phyloP scores from a whole-genome alignment of 768 basidiomycete species.

The Solioccasus polychromus region DNA sequence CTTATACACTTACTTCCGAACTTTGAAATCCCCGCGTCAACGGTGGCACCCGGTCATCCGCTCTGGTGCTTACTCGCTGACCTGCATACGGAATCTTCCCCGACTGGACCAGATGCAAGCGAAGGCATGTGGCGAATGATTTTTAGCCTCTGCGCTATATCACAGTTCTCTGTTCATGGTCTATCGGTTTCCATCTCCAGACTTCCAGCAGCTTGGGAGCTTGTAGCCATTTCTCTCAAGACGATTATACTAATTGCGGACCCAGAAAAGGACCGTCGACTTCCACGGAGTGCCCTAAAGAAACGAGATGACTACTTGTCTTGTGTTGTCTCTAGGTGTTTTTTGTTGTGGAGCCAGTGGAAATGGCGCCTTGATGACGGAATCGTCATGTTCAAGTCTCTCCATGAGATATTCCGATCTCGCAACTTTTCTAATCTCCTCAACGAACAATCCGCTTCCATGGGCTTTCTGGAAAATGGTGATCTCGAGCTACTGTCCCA shows the following conservation, averaged over 20 bases:
- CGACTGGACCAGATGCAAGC: conserved; percentile 43
- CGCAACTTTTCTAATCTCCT: conserved; percentile 74
- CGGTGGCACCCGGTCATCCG: conserved; percentile 26
- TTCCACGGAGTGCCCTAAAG: conserved; percentile 38
- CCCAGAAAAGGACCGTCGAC: conserved; percentile 38
- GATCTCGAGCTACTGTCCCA: conserved; percentile 52
- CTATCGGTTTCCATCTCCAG: conserved; percentile 36
- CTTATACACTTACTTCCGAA: conserved; percentile 55
- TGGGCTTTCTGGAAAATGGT: conserved; percentile 60
- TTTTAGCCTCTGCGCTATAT: conserved; percentile 68
- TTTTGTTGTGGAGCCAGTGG: conserved; percentile 74
- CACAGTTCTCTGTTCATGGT: conserved; percentile 71
- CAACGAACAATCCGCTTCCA: conserved; percentile 61
- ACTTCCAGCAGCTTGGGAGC: conserved; percentile 62
- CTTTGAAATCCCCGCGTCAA: conserved; percentile 18
- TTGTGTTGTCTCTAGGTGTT: conserved; percentile 67
- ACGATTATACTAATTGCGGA: conserved; percentile 56
- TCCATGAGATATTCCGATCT: conserved; percentile 72
- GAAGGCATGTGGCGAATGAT: conserved; percentile 74
- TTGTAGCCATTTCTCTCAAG: conserved; percentile 56
- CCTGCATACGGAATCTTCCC: conserved; percentile 28
- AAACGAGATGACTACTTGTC: conserved; percentile 72
- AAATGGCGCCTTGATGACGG: conserved; percentile 65
- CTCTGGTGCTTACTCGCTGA: conserved; percentile 47
- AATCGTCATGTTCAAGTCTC: conserved; percentile 53